Conservation (phyloP, 2,329 filamentous ascomycete genomes). For the Penicillium verrucosum region DNA sequence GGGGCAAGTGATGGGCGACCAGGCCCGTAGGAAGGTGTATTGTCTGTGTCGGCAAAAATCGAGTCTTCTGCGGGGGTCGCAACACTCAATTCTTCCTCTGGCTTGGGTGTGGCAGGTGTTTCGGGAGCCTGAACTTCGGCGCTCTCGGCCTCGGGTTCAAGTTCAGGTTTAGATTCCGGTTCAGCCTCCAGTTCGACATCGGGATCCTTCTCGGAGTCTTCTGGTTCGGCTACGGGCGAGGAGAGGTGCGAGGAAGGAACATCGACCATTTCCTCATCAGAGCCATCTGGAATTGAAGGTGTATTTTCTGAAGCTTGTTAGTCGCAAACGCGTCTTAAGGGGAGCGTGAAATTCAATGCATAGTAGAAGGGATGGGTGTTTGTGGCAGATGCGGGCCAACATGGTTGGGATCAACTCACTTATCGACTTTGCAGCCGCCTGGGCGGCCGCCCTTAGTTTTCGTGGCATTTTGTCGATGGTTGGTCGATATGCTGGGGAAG, state of each 20-base stretch:
- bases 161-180: constrained; percentile 23
- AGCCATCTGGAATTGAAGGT: constrained; percentile 41
- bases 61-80: constrained; percentile 37
- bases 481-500: constrained; percentile 1
- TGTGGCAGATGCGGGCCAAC: background rate
- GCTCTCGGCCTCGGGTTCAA: constrained; percentile 39
- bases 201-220: constrained; percentile 23
- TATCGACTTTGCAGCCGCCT: constrained; percentile 47
- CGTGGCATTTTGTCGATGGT: constrained; percentile 38
- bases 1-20: constrained; percentile 56
- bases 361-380: background rate
- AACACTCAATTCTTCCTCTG: constrained; percentile 46
- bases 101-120: constrained; percentile 21
- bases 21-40: constrained; percentile 52
- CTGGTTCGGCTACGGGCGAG: constrained; percentile 21
- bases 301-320: constrained; percentile 39
- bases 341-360: background rate
- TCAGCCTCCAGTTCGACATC: constrained; percentile 18
- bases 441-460: constrained; percentile 46
- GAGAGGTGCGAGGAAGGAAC: constrained; percentile 21
- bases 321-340: constrained; percentile 16
- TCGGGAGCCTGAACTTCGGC: constrained; percentile 24
- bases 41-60: constrained; percentile 45
- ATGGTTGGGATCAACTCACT: constrained; percentile 31
- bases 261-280: constrained; percentile 43